Evolutionary conservation across 2,329 filamentous ascomycete species (phyloP), one percentile per base, ranked within the genome.

Genomic region (Phialophora chinensis): DNA sequence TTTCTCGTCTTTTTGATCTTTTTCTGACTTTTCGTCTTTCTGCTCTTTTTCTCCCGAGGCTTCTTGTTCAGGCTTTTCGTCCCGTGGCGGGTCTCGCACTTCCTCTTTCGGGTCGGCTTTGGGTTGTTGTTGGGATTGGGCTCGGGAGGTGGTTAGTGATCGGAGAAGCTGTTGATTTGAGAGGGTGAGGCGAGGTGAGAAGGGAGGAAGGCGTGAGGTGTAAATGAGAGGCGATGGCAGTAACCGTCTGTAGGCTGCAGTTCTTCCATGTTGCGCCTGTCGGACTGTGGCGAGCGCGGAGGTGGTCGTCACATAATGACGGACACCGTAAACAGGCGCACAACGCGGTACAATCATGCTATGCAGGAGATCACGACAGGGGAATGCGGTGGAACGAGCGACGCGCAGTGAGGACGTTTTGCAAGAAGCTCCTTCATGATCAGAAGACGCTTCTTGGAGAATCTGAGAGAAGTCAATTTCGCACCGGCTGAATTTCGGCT

Each of bases 1-100:
- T 69, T 87, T 82, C 74, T 25, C 23, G 54, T 85, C 80, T 69
- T 87, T 82, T 74, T 87, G 82, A 65, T 85, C 81, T 59, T 85
- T 80, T 53, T 81, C 77, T 38, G 79, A 70, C 83, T 78, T 63
- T 80, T 77, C 66, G 75, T 71, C 42, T 73, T 74, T 60, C 77
- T 73, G 49, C 80, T 79, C 35, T 79, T 73, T 68, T 80, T 76
- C 57, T 80, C 79, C 74, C 20, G 44, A 56, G 52, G 80, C 75
- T 60, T 80, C 75, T 52, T 81, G 72, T 52, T 83, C 73, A 66
- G 81, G 73, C 63, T 71, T 57, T 52, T 68, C 69, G 57, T 69
- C 62, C 71, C 71, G 62, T 27, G 73, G 70, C 23, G 68, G 67
- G 57, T 72, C 71, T 63, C 71, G 71, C 20, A 73, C 67, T 35